These are phyloP conservation scores for Tagetes erecta DNA, from an alignment of 129 eudicot species.

Conservation along the genomic window DNA sequence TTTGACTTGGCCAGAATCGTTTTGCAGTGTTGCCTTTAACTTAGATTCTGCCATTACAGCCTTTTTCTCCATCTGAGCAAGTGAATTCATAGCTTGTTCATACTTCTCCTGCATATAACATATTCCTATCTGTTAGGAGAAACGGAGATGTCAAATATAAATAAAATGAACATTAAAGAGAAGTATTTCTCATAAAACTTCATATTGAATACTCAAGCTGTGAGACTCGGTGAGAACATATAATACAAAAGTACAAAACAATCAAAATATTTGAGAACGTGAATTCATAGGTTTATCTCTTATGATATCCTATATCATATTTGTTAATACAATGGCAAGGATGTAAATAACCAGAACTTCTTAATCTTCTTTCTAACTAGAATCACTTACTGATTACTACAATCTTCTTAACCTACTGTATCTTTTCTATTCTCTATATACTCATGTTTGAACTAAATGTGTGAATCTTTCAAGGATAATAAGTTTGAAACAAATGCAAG, in stretches of 20 bases:
- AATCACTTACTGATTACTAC: too few relatives aligned
- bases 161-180: not conserved
- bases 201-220: not conserved
- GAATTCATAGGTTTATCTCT: not conserved
- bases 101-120: slow-evolving; percentile 59
- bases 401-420: too few relatives aligned
- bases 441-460: too few relatives aligned
- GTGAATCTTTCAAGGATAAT: too few relatives aligned
- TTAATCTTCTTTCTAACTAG: too few relatives aligned
- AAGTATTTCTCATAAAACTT: slow-evolving; percentile 8
- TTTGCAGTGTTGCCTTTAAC: slow-evolving; percentile 86
- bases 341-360: not conserved
- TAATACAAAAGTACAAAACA: not conserved
- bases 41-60: slow-evolving; percentile 87
- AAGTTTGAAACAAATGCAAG: too few relatives aligned
- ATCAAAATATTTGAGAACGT: not conserved
- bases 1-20: slow-evolving; percentile 76
- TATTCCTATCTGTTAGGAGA: not conserved
- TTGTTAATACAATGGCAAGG: not conserved
- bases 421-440: too few relatives aligned
- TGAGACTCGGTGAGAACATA: too few relatives aligned
- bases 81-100: slow-evolving; percentile 60
- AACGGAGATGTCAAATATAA: not conserved
- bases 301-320: not conserved
- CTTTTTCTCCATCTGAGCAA: slow-evolving; percentile 77